phyloP scores from a whole-genome alignment of 331 rosid genomes.

The Erythrophleum ivorense region DNA sequence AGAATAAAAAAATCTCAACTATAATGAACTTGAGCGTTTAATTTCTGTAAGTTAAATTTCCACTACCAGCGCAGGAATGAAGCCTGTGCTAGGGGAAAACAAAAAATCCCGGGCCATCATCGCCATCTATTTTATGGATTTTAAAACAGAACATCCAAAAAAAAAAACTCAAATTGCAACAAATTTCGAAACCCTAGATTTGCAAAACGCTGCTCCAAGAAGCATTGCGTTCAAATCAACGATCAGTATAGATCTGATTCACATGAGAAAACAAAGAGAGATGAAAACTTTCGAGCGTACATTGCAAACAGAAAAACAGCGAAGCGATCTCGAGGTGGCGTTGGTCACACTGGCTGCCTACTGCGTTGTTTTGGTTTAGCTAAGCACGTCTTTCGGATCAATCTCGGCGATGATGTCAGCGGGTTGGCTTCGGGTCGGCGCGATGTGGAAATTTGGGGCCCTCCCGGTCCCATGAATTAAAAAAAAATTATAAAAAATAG shows the following conservation, averaged over 20 bases:
- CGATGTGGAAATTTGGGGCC: background rate
- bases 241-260: background rate
- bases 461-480: too few species aligned
- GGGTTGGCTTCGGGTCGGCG: background rate
- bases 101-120: background rate
- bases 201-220: background rate
- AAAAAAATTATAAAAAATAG: too few species aligned
- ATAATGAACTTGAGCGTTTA: background rate
- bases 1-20: background rate
- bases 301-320: slow-evolving; percentile 10
- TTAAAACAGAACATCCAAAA: background rate
- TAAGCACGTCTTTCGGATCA: slow-evolving; percentile 34
- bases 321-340: background rate
- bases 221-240: slow-evolving; percentile 5
- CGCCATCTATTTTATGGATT: background rate
- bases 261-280: slow-evolving; percentile 3
- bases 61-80: background rate
- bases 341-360: background rate
- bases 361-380: background rate
- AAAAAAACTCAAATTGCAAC: background rate
- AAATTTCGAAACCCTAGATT: slow-evolving; percentile 25
- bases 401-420: slow-evolving; percentile 7
- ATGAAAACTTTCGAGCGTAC: slow-evolving; percentile 9
- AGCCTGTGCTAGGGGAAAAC: background rate
- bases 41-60: background rate